Conservation (phyloP, 148 eudicot genomes). For the Rhododendron williamsianum region DNA sequence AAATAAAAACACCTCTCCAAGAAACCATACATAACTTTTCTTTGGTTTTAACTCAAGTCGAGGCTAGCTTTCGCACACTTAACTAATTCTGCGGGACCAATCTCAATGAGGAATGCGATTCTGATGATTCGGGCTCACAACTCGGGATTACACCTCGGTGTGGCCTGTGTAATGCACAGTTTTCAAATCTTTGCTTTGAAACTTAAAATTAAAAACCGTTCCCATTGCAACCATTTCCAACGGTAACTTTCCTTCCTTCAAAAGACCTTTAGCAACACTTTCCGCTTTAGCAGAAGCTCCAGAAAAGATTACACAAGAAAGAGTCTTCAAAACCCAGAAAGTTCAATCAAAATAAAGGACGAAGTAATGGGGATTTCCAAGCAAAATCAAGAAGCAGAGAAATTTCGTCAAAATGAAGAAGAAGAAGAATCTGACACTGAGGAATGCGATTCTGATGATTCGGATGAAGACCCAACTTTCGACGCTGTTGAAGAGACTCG, state of each 20-base stretch:
- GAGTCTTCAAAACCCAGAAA: neutral
- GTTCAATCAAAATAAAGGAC: neutral
- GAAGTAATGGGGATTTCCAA: slow-evolving; percentile 12
- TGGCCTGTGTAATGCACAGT: neutral
- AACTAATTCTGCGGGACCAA: too few relatives aligned
- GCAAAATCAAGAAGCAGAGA: neutral
- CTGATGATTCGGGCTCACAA: neutral
- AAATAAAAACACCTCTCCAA: too few relatives aligned
- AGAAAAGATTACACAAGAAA: neutral
- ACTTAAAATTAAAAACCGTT: neutral
- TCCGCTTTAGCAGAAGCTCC: neutral
- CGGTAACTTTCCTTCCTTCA: slow-evolving; percentile 1
- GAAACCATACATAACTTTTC: too few relatives aligned
- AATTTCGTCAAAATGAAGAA: neutral
- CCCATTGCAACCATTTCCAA: neutral
- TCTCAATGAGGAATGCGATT: too few relatives aligned
- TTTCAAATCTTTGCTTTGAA: neutral
- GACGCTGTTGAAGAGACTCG: slow-evolving; percentile 26
- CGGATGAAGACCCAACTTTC: slow-evolving; percentile 49
- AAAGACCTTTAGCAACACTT: neutral
- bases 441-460: slow-evolving; percentile 42
- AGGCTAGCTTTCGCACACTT: too few relatives aligned
- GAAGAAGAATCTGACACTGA: slow-evolving; percentile 24
- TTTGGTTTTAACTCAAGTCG: too few relatives aligned
- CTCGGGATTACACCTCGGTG: neutral